Base-by-base conservation (phyloP, 2,329 filamentous ascomycete species). In the Rachicladosporium sp. region DNA sequence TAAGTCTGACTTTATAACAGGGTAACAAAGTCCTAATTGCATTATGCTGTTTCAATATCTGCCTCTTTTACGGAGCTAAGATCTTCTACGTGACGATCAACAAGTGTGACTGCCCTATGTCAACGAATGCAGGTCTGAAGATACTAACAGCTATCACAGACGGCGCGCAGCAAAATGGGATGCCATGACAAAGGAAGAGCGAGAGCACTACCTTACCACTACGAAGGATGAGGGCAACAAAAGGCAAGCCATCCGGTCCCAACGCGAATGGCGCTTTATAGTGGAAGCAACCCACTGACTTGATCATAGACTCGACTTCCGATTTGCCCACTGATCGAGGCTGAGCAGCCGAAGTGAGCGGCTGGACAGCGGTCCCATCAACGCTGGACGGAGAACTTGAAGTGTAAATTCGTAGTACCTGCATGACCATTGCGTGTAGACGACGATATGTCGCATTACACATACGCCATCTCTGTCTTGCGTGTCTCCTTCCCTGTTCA, bases 101-200 rank as follows among this genome's bases (percentile, higher is more conserved):
- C 33, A 49, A 49, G 44, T 19, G 5, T 19, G 15, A 19, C 36
- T 62, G 1, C 76, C 71, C 47, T 77, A 77, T 46, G 51, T 70
- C 2, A 55, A 48, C 45, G 59, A 69, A 9, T 77, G 77, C 44
- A 60, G 57, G 46, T 60, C 27, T 37, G 42, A 42, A 10, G 6
- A 6, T 29, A 29, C 34, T 39, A n/a, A 42, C 30, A 33, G 13
- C 27, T 9, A 55, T 8, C 36, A 48, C 33, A n/a, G 31, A 31
- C 3, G 29, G 37, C 64, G 66, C 33, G 68, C 71, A 8, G 47
- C 43, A 23, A 51, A 62, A 10, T 76, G 73, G 72, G 56, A 62
- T 10, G 55, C 56, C 6, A 66, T 76, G 64, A 66, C 53, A 6
- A 57, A 62, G 31, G 65, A 69, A 11, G 65, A 74, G 50, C 63